Evolutionary conservation across 2,329 filamentous ascomycete species (phyloP), one percentile per base, ranked within the genome.

Genomic region (Nemania sp.): DNA sequence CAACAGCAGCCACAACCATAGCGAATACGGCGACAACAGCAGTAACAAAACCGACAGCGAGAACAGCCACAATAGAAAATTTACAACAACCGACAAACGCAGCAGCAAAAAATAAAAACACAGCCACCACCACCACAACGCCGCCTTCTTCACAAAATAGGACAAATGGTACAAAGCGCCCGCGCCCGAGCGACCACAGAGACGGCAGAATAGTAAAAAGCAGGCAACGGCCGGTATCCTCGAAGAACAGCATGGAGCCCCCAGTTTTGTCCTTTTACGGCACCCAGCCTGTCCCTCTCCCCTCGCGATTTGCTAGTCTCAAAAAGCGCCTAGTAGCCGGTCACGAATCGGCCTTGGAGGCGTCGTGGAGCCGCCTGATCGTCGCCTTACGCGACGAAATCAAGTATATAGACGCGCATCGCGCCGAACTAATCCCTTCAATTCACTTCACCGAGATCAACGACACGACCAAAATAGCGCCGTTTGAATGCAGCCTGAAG

Each of bases 191-290:
- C 53, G 77, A 79, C 13, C 72, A 78, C 56, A 75, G 72, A 70
- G 75, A 77, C 56, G 76, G 74, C 58, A 70, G 77, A 68, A 73
- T 70, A 63, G 69, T 74, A 24, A 79, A 79, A 70, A 75, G 71
- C 58, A 73, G 76, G 68, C 75, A 76, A 64, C 72, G 75, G 61
- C 69, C 72, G 51, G 74, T 78, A 60, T 76, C 76, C 64, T 74
- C 76, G 29, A 78, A 78, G 56, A 79, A 73, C 74, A 63, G 43
- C 55, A 84, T 84, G 79, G 84, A 86, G 64, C 80, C 82, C 8
- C 85, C 85, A 20, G 83, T 87, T 57, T 77, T 87, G 55, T 87
- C 85, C 1, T 88, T 88, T 70, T 88, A 87, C 82, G 86, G 86
- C 74, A 82, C 84, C 15, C 83, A 87, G 72, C 85, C 85, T 8